phyloP scores from a whole-genome alignment of 2,329 filamentous ascomycete species.

The Fusarium brachygibbosum region DNA sequence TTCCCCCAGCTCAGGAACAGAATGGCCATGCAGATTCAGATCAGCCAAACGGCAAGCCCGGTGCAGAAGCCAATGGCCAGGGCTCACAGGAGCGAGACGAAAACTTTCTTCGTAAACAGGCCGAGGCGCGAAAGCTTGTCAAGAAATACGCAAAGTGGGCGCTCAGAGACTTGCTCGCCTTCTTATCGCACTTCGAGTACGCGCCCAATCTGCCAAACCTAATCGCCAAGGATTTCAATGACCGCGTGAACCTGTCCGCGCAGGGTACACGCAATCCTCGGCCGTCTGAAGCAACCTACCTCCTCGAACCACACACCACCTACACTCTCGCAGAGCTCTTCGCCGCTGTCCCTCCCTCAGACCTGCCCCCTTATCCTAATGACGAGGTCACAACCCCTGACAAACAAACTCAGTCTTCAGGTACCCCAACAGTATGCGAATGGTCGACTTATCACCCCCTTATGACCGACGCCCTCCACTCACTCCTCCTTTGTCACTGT shows the following conservation, averaged over 20 bases:
- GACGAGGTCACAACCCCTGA: slow-evolving; percentile 53
- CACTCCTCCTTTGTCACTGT: slow-evolving; percentile 81
- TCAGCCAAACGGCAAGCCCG: neutral
- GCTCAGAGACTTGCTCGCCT: slow-evolving; percentile 79
- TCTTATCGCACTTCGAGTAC: slow-evolving; percentile 82
- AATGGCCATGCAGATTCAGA: slow-evolving; percentile 15
- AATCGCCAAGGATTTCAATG: slow-evolving; percentile 68
- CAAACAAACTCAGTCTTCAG: slow-evolving; percentile 51
- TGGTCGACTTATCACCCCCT: slow-evolving; percentile 80
- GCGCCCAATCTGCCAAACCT: slow-evolving; percentile 76
- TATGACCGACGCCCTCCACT: slow-evolving; percentile 82
- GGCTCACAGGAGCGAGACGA: slow-evolving; percentile 9
- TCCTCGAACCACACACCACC: slow-evolving; percentile 54
- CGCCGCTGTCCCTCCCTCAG: slow-evolving; percentile 72
- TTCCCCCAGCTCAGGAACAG: slow-evolving; percentile 51
- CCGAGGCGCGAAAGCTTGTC: slow-evolving; percentile 70
- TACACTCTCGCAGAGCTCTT: slow-evolving; percentile 75
- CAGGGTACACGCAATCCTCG: slow-evolving; percentile 61
- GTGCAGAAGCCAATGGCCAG: slow-evolving; percentile 7
- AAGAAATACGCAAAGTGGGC: slow-evolving; percentile 82
- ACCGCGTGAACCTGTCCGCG: slow-evolving; percentile 69
- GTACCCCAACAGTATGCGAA: slow-evolving; percentile 50
- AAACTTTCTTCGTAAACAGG: slow-evolving; percentile 35
- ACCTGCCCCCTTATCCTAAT: slow-evolving; percentile 76
- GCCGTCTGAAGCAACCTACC: slow-evolving; percentile 49